Evolutionary conservation across 2,329 filamentous ascomycete genomes (phyloP), one percentile per base, ranked within the genome.

Genomic region (Neonectria faginata): DNA sequence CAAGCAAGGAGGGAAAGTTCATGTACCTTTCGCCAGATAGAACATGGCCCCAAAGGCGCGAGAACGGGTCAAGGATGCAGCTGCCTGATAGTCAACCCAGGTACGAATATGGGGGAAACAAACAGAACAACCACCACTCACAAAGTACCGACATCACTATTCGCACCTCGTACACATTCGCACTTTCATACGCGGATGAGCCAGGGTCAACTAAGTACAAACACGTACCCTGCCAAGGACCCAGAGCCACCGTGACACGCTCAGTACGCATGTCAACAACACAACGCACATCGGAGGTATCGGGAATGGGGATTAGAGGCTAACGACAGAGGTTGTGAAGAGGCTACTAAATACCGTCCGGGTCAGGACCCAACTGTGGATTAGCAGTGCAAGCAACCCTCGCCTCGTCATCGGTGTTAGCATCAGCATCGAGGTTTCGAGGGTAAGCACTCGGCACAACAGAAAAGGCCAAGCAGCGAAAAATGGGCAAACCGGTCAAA

Each of bases 1-100:
- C 29, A 42, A 57, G 29, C 44, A 39, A 12, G 22, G 31, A 22
- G 44, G 45, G 53, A 54, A 41, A 16, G 48, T 54, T 54, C 50
- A n/a, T 50, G 57, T 48, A 54, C 41, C 57, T 60, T 58, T 54
- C 16, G 20, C 42, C 51, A 55, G 44, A 42, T 22, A 47, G 29
- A 44, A 60, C 41, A 18, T 52, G 50, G 57, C 33, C 50, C 50
- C 44, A 25, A 60, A 60, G 29, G 48, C 50, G 50, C 50, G 50
- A 54, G 47, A 60, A 53, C 50, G 31, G 57, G 50, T 31, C 57
- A 39, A 39, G 36, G 36, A 39, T 39, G 14, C 36, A 16, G 36
- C 36, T 39, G 36, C 36, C 36, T 39, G 6, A 12, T 39, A 39
- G 36, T n/a, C 36, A 12, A 33, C 10, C 10, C 7, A 33, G 8